A percentile compares a stretch with the other conserved stretches of the same genome.
phyloP scores from a whole-genome alignment of 1,139 yeast genomes.

The Taphrina betulina region DNA sequence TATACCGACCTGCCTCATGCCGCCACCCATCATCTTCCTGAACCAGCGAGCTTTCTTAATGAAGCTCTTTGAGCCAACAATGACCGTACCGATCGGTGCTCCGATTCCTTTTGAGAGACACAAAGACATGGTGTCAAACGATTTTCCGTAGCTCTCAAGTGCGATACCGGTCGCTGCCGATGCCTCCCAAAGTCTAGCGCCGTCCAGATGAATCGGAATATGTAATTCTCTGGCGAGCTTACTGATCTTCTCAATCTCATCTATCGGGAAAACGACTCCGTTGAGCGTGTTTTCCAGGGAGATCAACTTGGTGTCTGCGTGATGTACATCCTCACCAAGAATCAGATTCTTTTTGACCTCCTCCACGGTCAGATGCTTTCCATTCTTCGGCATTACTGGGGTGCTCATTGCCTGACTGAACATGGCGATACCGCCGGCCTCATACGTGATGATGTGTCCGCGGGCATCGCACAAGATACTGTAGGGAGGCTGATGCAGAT shows the following conservation, averaged over 20 bases:
- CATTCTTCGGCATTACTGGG: slow-evolving; percentile 77
- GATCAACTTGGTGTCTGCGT: slow-evolving; percentile 82
- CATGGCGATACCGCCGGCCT: slow-evolving; percentile 89
- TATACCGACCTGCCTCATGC: slow-evolving; percentile 85
- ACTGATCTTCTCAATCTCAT: slow-evolving; percentile 71
- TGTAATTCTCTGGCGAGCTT: slow-evolving; percentile 64
- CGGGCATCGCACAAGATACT: slow-evolving; percentile 79
- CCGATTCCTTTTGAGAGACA: slow-evolving; percentile 90
- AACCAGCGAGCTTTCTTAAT: slow-evolving; percentile 79
- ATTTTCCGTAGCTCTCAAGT: slow-evolving; percentile 66
- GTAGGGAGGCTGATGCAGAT: slow-evolving; percentile 81
- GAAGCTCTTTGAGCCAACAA: slow-evolving; percentile 65
- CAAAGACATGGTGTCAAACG: slow-evolving; percentile 83
- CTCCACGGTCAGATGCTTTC: slow-evolving; percentile 68
- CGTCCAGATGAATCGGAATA: slow-evolving; percentile 78
- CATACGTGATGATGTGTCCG: slow-evolving; percentile 78
- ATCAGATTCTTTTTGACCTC: slow-evolving; percentile 65
- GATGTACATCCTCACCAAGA: slow-evolving; percentile 79
- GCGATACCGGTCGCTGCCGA: slow-evolving; percentile 70
- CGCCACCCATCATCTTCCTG: slow-evolving; percentile 93
- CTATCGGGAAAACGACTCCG: slow-evolving; percentile 78
- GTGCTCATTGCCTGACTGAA: slow-evolving; percentile 90
- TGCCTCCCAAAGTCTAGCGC: slow-evolving; percentile 96
- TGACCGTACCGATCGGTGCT: slow-evolving; percentile 89
- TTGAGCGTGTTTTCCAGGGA: slow-evolving; percentile 86